Evolutionary conservation across 441 rosid species (phyloP), one percentile per base, ranked within the genome.

Genomic region (Mallotus japonicus): DNA sequence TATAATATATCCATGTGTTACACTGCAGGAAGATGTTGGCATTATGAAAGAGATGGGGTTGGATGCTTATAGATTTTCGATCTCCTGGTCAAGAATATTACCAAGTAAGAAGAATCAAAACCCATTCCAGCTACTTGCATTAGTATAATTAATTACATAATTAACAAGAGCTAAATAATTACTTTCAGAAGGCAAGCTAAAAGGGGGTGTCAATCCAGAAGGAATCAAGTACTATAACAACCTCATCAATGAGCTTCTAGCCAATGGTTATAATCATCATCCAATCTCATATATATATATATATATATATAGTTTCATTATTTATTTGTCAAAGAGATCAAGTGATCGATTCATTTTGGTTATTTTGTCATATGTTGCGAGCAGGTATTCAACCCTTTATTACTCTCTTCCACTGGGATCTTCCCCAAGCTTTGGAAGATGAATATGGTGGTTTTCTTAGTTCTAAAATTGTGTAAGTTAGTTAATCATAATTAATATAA

Each of bases 11-110:
- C 15, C 15, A 11, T 20, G 22, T 44, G 9, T 37, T 9, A 19
- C 50, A 9, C 66, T 6, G 49, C 68, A 74, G 77, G 77, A 75
- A 82, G 97, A 91, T 80, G 82, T 88, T 13, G 69, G 67, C 17
- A 70, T 89, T 14, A 73, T 89, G 81, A 87, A 85, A 60, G 79
- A 83, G 54, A 82, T 88, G 71, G 90, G 90, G 0, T 74, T 87
- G 28, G 85, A 86, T 77, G 87, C 88, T 8, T 85, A 85, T 74
- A 88, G 97, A 83, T 86, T 91, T 72, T 91, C 97, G n/a, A 88
- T 91, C 75, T 89, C 97, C 2, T 91, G 97, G 97, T 78, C 97
- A 0, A 84, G 97, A 76, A 77, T 91, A 19, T 60, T 88, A 44
- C 95, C 77, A 8, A 75, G 77, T 75, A 68, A 28, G 32, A 28